A percentile compares a stretch with the other conserved stretches of the same genome.
phyloP scores from a whole-genome alignment of 345 rosid species.

The Bruguiera gymnorhiza region DNA sequence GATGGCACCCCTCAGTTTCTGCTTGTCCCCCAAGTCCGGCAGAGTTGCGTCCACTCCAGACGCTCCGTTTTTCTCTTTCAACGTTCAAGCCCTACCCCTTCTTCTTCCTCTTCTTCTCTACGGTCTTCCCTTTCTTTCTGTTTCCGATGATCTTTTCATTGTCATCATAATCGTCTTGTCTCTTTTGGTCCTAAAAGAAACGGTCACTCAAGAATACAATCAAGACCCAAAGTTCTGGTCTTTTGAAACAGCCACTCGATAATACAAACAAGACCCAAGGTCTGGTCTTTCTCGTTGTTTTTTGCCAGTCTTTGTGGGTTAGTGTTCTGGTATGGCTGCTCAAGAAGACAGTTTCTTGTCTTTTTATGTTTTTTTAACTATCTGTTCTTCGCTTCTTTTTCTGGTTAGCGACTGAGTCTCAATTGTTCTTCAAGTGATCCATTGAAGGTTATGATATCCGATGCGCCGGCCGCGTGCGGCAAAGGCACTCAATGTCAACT shows the following conservation, averaged over 20 bases:
- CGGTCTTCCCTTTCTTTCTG: constrained; percentile 5
- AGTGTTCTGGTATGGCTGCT: background rate
- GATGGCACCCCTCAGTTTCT: constrained; percentile 29
- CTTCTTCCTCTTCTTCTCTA: too few relatives aligned
- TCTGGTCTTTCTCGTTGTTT: constrained; percentile 8
- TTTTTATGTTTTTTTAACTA: background rate
- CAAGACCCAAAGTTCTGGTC: too few relatives aligned
- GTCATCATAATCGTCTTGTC: constrained; percentile 17
- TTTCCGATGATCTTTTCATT: constrained; percentile 16
- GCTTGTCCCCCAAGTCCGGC: constrained; percentile 24
- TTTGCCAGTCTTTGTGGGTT: too few relatives aligned
- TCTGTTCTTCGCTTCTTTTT: background rate
- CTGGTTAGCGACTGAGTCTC: constrained; percentile 38
- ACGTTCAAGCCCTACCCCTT: too few relatives aligned
- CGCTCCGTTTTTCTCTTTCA: too few relatives aligned
- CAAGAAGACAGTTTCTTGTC: background rate
- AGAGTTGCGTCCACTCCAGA: constrained; percentile 11
- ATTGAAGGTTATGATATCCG: constrained; percentile 25
- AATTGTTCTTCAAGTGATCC: constrained; percentile 33
- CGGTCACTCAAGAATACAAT: background rate
- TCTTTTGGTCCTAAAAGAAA: constrained; percentile 24
- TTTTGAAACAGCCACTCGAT: constrained; percentile 7
- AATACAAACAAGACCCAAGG: constrained; percentile 33
- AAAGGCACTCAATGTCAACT: constrained; percentile 90
- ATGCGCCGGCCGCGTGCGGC: constrained; percentile 72